Conservation (phyloP, 495 filamentous ascomycete species). For the Daldinia bambusicola region DNA sequence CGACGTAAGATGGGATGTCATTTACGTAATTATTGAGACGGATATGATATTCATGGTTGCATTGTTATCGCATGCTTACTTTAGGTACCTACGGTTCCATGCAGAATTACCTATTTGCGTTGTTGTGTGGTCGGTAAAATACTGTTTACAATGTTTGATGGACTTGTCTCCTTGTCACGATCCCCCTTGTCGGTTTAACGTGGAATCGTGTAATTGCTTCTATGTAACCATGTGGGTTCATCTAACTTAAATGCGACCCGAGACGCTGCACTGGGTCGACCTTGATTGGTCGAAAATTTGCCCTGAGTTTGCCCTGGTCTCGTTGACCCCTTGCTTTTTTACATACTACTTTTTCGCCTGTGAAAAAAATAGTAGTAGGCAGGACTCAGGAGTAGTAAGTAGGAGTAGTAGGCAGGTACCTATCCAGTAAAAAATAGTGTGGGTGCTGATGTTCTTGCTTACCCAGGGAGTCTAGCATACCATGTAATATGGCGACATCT, state of each 20-base stretch:
- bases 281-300: constrained; percentile 31
- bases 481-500: constrained; percentile 23
- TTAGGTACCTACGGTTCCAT: not conserved
- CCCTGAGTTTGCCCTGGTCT: not conserved
- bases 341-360: no score
- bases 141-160: not conserved
- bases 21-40: not conserved
- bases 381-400: no score
- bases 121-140: not conserved
- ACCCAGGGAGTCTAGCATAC: no score
- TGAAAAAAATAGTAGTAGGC: not conserved
- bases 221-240: constrained; percentile 17
- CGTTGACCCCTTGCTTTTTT: constrained; percentile 11
- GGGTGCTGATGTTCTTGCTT: not conserved
- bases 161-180: not conserved
- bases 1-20: not conserved
- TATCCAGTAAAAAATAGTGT: not conserved
- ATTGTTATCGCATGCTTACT: not conserved
- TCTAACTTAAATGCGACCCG: constrained; percentile 34
- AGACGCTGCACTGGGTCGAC: constrained; percentile 38
- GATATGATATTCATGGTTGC: not conserved
- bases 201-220: constrained; percentile 24
- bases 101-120: not conserved
- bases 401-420: no score
- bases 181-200: not conserved